Evolutionary conservation across 805 yeast genomes (phyloP).

Genomic region (Teunomyces cretensis): DNA sequence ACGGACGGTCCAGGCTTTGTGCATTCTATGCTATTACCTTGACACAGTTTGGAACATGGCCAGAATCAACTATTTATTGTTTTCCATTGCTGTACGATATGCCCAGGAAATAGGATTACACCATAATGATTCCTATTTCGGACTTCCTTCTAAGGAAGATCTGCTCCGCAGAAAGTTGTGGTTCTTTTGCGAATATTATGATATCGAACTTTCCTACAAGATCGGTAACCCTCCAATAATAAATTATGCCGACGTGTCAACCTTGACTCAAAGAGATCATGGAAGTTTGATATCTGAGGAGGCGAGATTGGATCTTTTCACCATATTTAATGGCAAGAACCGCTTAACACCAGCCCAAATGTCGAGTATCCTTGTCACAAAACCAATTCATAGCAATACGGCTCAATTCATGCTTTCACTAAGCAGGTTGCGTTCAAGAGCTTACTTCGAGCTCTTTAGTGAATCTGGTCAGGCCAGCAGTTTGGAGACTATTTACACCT

Average conservation of each 20-base stretch:
- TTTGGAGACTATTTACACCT: neutral
- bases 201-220: constrained; percentile 44
- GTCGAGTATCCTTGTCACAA: neutral
- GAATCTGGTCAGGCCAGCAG: neutral
- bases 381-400: neutral
- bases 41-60: constrained; percentile 20
- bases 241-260: constrained; percentile 38
- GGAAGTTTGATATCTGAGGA: constrained; percentile 3
- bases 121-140: neutral
- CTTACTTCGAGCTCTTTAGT: constrained; percentile 2
- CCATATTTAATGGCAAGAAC: neutral
- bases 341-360: neutral
- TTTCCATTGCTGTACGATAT: constrained; percentile 48
- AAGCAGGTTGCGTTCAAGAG: neutral
- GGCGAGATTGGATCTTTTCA: neutral
- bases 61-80: constrained; percentile 42
- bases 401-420: neutral
- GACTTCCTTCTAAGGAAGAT: neutral
- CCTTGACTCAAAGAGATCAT: constrained; percentile 16
- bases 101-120: constrained; percentile 57
- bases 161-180: constrained; percentile 43
- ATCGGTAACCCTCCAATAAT: constrained; percentile 52
- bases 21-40: constrained; percentile 45
- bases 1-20: constrained; percentile 49
- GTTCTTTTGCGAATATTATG: constrained; percentile 48